A percentile compares a stretch with the other conserved stretches of the same genome.
Conservation (phyloP, 352 stramenopile species). For the Peronospora farinosa region DNA sequence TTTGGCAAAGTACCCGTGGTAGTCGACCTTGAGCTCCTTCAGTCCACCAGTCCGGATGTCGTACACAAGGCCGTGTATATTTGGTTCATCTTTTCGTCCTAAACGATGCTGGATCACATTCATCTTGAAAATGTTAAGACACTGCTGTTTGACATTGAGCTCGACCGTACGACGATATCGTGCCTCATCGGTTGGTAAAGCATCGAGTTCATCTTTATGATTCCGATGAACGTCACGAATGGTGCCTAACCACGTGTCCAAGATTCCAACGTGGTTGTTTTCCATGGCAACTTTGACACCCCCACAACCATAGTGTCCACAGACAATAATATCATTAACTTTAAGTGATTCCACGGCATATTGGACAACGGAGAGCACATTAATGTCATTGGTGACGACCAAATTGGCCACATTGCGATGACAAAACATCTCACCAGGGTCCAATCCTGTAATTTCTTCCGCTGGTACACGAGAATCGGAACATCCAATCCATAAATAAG, state of each 20-base stretch:
- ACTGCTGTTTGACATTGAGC: conserved; percentile 82
- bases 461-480: conserved; percentile 81
- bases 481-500: conserved; percentile 88
- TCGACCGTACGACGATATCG: conserved; percentile 56
- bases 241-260: conserved; percentile 89
- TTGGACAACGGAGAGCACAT: conserved; percentile 56
- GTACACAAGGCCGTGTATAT: conserved; percentile 74
- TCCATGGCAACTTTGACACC: conserved; percentile 80
- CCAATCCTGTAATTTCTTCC: conserved; percentile 78
- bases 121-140: conserved; percentile 84
- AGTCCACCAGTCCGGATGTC: conserved; percentile 53
- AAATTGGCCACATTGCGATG: conserved; percentile 86
- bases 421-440: conserved; percentile 85
- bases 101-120: conserved; percentile 71
- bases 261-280: conserved; percentile 69
- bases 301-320: conserved; percentile 88
- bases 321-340: conserved; percentile 89
- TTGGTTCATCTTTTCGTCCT: conserved; percentile 53
- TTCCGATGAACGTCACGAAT: conserved; percentile 68
- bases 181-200: conserved; percentile 24
- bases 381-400: conserved; percentile 61
- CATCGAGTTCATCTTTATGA: conserved; percentile 26
- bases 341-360: conserved; percentile 85
- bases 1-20: conserved; percentile 37
- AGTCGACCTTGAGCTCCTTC: conserved; percentile 70